Evolutionary conservation across 1,284 basidiomycete genomes (phyloP).

Genomic region (Ganoderma leucocontextum): DNA sequence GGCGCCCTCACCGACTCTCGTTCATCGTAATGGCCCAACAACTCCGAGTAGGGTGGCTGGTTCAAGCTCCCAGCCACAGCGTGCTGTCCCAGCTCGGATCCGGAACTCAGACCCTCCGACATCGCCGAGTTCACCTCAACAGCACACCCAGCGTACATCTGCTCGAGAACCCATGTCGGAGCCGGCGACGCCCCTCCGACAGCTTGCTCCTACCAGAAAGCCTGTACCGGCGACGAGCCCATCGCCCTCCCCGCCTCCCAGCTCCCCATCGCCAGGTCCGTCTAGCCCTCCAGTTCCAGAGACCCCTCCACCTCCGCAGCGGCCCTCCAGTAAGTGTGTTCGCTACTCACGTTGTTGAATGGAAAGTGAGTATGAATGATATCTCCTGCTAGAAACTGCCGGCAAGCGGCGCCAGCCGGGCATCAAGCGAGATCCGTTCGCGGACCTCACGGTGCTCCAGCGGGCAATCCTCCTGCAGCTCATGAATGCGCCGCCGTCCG

Average conservation of each 20-base stretch:
- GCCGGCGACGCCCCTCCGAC: not conserved
- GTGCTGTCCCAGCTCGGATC: not conserved
- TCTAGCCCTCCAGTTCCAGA: not conserved
- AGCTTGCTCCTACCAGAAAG: not conserved
- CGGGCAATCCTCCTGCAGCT: conserved; percentile 73
- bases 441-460: conserved; percentile 68
- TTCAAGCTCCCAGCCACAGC: not conserved
- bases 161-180: too few species aligned
- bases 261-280: conserved; percentile 4
- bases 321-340: conserved; percentile 2
- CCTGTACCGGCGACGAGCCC: not conserved
- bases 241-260: conserved; percentile 7
- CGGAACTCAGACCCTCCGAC: not conserved
- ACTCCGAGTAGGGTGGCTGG: not conserved
- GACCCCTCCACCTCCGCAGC: conserved; percentile 9
- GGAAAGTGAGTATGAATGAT: too few species aligned
- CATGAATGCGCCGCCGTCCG: conserved; percentile 38
- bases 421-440: conserved; percentile 53
- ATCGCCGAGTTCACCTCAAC: not conserved
- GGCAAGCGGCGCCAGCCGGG: conserved; percentile 19
- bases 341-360: not conserved
- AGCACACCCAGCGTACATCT: not conserved
- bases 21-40: not conserved
- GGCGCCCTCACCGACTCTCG: not conserved
- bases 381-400: not conserved